Evolutionary conservation across 495 filamentous ascomycete species (phyloP).

Genomic region (Penicillium nucicola): DNA sequence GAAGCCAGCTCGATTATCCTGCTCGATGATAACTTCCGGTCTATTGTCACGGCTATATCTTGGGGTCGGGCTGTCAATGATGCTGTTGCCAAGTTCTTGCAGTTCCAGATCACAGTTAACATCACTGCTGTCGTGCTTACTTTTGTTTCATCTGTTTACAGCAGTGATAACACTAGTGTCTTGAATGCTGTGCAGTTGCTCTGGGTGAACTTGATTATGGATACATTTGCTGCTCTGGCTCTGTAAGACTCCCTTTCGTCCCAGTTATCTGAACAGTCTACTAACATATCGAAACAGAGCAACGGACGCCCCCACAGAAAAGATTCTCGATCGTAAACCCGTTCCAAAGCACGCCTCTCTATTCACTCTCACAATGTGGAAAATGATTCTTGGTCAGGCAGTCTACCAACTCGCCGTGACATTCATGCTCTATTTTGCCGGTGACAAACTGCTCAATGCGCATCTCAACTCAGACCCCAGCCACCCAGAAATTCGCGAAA

Average conservation of each 20-base stretch:
- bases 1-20: slow-evolving; percentile 90
- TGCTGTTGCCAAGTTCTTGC: slow-evolving; percentile 84
- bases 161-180: slow-evolving; percentile 61
- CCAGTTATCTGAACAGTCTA: neutral
- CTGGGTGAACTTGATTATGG: slow-evolving; percentile 95
- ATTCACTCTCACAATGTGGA: slow-evolving; percentile 88
- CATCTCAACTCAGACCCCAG: slow-evolving; percentile 35
- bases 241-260: slow-evolving; percentile 34
- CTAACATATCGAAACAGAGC: slow-evolving; percentile 40
- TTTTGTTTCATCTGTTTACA: slow-evolving; percentile 79
- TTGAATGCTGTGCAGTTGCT: slow-evolving; percentile 83
- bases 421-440: slow-evolving; percentile 75
- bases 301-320: slow-evolving; percentile 76
- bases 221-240: slow-evolving; percentile 83
- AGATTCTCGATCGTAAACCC: slow-evolving; percentile 79
- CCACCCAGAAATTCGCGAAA: slow-evolving; percentile 14
- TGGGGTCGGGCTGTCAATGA: slow-evolving; percentile 92
- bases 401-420: slow-evolving; percentile 78
- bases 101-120: slow-evolving; percentile 92
- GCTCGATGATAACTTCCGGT: slow-evolving; percentile 87
- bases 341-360: slow-evolving; percentile 73
- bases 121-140: slow-evolving; percentile 82
- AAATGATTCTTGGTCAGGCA: slow-evolving; percentile 89
- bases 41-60: slow-evolving; percentile 83
- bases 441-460: slow-evolving; percentile 53